Evolutionary conservation across 306 rosid genomes (phyloP).

Genomic region (Medicago arabica): DNA sequence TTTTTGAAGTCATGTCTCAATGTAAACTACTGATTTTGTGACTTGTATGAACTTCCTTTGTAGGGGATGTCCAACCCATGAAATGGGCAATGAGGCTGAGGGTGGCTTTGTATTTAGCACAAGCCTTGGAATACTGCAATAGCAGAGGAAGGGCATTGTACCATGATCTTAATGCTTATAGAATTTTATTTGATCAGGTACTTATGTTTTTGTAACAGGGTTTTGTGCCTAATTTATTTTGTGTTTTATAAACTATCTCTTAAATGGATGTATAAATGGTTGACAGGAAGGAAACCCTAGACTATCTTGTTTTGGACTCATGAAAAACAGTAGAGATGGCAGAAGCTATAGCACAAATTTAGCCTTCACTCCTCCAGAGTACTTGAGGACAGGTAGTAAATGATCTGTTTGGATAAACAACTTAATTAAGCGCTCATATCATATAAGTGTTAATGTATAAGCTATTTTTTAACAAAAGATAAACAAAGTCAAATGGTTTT

Average conservation of each 20-base stretch:
- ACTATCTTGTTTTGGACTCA: conserved; percentile 97
- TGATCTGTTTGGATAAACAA: not conserved
- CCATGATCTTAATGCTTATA: conserved; percentile 97
- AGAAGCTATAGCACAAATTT: conserved; percentile 95
- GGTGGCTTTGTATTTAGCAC: conserved; percentile 94
- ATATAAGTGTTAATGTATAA: not conserved
- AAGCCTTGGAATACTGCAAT: conserved; percentile 94
- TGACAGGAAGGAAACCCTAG: conserved; percentile 90
- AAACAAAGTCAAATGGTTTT: not conserved
- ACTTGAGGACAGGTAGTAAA: conserved; percentile 85
- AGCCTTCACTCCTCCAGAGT: conserved; percentile 99
- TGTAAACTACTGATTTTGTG: conserved; percentile 33
- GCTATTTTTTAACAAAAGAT: not conserved
- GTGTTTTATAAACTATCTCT: conserved; percentile 34
- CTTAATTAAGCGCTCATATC: not conserved
- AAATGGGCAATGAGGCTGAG: conserved; percentile 99
- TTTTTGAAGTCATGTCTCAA: conserved; percentile 31
- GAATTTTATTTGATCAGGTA: conserved; percentile 93
- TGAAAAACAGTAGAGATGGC: conserved; percentile 99
- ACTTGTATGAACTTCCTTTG: conserved; percentile 44
- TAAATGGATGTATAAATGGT: conserved; percentile 34
- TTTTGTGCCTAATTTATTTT: conserved; percentile 30
- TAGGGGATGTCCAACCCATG: conserved; percentile 98
- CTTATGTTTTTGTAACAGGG: conserved; percentile 7
- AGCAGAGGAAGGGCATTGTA: conserved; percentile 84